Conservation (phyloP, 768 basidiomycete genomes). For the Stropharia rugosoannulata region DNA sequence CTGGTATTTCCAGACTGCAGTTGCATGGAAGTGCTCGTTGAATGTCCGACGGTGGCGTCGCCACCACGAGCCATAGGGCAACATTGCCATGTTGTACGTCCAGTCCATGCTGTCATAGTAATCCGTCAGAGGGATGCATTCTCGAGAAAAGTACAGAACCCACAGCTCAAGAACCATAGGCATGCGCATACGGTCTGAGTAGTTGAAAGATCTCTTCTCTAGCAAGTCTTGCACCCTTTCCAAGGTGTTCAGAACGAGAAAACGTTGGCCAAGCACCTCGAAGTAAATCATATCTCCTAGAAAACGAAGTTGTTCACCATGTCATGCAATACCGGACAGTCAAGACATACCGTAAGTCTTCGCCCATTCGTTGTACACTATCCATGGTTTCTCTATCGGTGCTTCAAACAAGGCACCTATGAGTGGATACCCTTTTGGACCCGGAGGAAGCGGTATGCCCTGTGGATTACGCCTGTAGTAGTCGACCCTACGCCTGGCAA, state of each 20-base stretch:
- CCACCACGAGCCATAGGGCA: constrained; percentile 41
- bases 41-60: constrained; percentile 48
- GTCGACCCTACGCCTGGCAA: background rate
- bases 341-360: constrained; percentile 27
- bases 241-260: constrained; percentile 20
- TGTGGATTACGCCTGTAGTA: constrained; percentile 7
- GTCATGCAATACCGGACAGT: background rate
- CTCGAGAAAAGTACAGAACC: constrained; percentile 7
- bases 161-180: constrained; percentile 52
- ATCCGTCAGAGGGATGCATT: background rate
- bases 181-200: constrained; percentile 47
- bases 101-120: constrained; percentile 15
- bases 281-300: constrained; percentile 55
- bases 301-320: background rate
- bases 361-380: constrained; percentile 28
- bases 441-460: constrained; percentile 24
- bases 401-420: constrained; percentile 29
- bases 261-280: constrained; percentile 36
- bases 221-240: constrained; percentile 49
- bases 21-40: constrained; percentile 48
- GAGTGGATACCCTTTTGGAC: constrained; percentile 28
- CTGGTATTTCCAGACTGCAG: constrained; percentile 38
- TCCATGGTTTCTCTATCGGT: constrained; percentile 25
- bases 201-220: constrained; percentile 50
- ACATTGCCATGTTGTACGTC: constrained; percentile 46